Conservation (phyloP, 495 filamentous ascomycete genomes). For the Neurospora tetrasperma region DNA sequence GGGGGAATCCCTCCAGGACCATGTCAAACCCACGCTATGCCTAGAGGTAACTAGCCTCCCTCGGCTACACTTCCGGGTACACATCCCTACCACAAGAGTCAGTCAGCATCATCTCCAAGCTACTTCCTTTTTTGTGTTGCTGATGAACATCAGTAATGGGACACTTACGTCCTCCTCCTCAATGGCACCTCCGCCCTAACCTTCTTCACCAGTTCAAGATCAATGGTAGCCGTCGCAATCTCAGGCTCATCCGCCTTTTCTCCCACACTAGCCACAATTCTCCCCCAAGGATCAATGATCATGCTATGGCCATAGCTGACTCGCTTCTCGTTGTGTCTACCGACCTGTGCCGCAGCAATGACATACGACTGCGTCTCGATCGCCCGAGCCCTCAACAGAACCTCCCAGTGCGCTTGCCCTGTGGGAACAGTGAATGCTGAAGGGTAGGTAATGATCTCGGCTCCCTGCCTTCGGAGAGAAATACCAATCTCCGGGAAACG, state of each 20-base stretch:
- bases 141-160: not conserved
- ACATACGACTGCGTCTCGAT: constrained; percentile 88
- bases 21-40: not conserved
- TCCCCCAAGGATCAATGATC: constrained; percentile 83
- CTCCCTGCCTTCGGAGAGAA: constrained; percentile 37
- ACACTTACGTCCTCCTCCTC: constrained; percentile 40
- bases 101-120: not conserved
- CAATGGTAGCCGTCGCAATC: constrained; percentile 39
- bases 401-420: constrained; percentile 76
- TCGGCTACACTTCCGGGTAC: constrained; percentile 45
- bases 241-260: constrained; percentile 33
- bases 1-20: not conserved
- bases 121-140: not conserved
- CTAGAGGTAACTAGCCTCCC: not conserved
- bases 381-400: constrained; percentile 66
- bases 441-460: constrained; percentile 76
- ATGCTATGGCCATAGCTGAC: constrained; percentile 82
- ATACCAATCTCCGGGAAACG: constrained; percentile 77
- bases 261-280: constrained; percentile 54
- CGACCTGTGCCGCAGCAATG: constrained; percentile 74
- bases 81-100: constrained; percentile 37
- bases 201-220: constrained; percentile 33
- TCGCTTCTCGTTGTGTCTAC: constrained; percentile 62
- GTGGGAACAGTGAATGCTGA: constrained; percentile 87
- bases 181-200: constrained; percentile 54